These are phyloP conservation scores for Dujonia santamariae DNA, from an alignment of 1,139 yeast species.

Conservation along the genomic window DNA sequence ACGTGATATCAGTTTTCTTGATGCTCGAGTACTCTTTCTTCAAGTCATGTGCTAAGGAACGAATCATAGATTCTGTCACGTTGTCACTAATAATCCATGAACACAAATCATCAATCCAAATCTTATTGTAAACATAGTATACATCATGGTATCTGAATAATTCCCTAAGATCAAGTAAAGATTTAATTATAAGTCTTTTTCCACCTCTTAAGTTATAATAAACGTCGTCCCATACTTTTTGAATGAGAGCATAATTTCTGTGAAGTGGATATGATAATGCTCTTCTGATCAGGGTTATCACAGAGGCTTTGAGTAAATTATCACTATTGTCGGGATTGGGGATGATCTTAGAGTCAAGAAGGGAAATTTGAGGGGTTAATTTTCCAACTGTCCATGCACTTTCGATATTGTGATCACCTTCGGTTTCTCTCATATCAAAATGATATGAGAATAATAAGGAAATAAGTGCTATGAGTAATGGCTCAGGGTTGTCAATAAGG, in stretches of 20 bases:
- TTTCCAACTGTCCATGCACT: conserved; percentile 95
- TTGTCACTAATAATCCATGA: conserved; percentile 70
- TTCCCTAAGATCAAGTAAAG: conserved; percentile 60
- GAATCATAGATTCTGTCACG: conserved; percentile 46
- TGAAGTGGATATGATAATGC: conserved; percentile 79
- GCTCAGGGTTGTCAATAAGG: conserved; percentile 42
- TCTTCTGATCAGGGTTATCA: conserved; percentile 64
- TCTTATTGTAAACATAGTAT: conserved; percentile 82
- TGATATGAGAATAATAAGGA: conserved; percentile 69
- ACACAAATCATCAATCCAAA: conserved; percentile 77
- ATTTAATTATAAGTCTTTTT: conserved; percentile 57
- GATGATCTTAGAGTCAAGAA: conserved; percentile 57
- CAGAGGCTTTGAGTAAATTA: conserved; percentile 22
- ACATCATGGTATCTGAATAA: conserved; percentile 81
- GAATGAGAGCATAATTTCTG: conserved; percentile 60
- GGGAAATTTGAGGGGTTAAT: conserved; percentile 71
- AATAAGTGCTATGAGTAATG: conserved; percentile 57
- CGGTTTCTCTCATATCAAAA: conserved; percentile 71
- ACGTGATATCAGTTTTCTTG: conserved; percentile 28
- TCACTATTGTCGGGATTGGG: background rate
- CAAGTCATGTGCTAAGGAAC: conserved; percentile 68
- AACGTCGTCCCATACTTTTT: conserved; percentile 74
- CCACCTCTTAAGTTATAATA: conserved; percentile 66
- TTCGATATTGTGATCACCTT: conserved; percentile 79
- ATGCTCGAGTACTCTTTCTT: conserved; percentile 26